Base-by-base conservation (phyloP, 2,329 filamentous ascomycete genomes). In the Hypoxylon sp. region DNA sequence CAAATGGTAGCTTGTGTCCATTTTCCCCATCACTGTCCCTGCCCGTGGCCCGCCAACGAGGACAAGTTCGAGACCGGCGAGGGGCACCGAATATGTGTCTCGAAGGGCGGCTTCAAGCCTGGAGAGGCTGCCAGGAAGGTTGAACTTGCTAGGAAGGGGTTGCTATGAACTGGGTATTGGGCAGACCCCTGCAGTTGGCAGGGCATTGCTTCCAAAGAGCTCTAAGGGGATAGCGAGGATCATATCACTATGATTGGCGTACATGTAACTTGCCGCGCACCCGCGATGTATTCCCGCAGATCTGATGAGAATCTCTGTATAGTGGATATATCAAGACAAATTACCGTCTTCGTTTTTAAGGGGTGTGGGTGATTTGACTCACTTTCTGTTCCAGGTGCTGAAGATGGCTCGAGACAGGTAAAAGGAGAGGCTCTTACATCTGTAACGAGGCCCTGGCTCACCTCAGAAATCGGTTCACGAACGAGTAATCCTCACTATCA, bases 21-120 rank as follows among this genome's bases (percentile, higher is more conserved):
- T 79, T 96, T 97, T 82, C 94, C 96, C 1, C 95, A 98, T 79
- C 96, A 99, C 81, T 99, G 96, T 80, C 96, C 96, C 28, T 99
- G 96, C 82, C 86, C 93, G 1, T 97, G 91, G 83, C 90, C 91
- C 1, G 81, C 84, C 7, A 84, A 91, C 68, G 90, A 95, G 76
- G 92, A 95, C 72, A 96, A 96, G 77, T 87, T 93, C 69, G 93
- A 92, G 79, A 75, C 90, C 30, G 88, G 85, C 4, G 91, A 94
- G 3, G 92, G 92, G 0, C 88, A 89, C 72, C 87, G 91, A 43
- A 83, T 94, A 50, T 96, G 93, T 75, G 84, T 91, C 0, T 93
- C 89, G 48, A 93, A 90, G 75, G 91, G 92, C 1, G 92, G 93
- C 0, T 94, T 90, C 81, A 90, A 89, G 75, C 84, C 83, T 1